A percentile compares a stretch with the other conserved stretches of the same genome.
These are phyloP conservation scores for Sporothrix dimorphospora DNA, from an alignment of 2,329 filamentous ascomycete genomes.

Conservation along the genomic window DNA sequence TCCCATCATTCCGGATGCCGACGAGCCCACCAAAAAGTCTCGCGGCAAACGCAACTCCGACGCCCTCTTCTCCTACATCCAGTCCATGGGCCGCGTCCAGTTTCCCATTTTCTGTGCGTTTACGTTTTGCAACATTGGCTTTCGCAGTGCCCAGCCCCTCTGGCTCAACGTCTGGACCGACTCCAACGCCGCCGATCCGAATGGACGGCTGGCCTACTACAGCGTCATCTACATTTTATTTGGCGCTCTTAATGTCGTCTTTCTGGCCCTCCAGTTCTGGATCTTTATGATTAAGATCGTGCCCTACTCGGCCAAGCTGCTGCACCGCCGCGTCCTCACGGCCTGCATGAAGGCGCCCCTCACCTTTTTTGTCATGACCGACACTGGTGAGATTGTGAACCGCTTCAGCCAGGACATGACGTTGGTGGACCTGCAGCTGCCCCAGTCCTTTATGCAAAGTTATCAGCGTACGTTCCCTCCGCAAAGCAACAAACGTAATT, in stretches of 20 bases:
- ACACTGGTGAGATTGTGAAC: slow-evolving; percentile 40
- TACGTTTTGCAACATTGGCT: slow-evolving; percentile 21
- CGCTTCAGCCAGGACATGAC: slow-evolving; percentile 30
- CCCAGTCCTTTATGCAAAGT: slow-evolving; percentile 27
- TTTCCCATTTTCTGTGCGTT: slow-evolving; percentile 26
- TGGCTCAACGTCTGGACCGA: slow-evolving; percentile 53
- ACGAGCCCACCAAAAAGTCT: background rate
- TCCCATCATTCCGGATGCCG: background rate
- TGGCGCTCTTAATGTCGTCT: slow-evolving; percentile 33
- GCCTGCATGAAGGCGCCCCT: slow-evolving; percentile 38
- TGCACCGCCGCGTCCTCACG: slow-evolving; percentile 38
- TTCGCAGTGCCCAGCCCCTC: slow-evolving; percentile 37
- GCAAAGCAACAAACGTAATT: background rate
- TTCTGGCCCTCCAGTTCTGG: slow-evolving; percentile 30
- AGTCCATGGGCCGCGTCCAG: slow-evolving; percentile 23
- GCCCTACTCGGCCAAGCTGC: slow-evolving; percentile 38
- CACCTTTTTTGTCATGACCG: slow-evolving; percentile 42
- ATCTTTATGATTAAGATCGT: slow-evolving; percentile 42
- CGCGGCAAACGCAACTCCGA: slow-evolving; percentile 31
- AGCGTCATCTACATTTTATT: slow-evolving; percentile 43
- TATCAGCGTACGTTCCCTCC: slow-evolving; percentile 23
- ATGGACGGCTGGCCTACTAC: slow-evolving; percentile 43
- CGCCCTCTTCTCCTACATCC: slow-evolving; percentile 26
- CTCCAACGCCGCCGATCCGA: slow-evolving; percentile 48
- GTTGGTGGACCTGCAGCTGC: slow-evolving; percentile 24